phyloP scores from a whole-genome alignment of 2,329 filamentous ascomycete genomes.

The Fusarium sp. region DNA sequence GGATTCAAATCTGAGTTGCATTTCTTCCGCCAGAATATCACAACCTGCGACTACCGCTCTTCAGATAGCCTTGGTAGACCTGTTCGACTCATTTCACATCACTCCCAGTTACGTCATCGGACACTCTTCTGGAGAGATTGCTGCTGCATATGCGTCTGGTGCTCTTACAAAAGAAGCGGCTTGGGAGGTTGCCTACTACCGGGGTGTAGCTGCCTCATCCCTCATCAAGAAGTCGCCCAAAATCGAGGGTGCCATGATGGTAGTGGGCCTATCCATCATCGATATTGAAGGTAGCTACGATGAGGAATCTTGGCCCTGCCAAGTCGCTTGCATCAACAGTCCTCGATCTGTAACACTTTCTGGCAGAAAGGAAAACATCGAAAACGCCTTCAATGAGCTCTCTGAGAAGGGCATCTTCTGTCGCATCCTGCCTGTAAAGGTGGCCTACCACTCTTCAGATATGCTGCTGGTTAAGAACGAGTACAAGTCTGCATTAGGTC shows the following conservation, averaged over 20 bases:
- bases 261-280: conserved; percentile 52
- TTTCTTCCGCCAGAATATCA: conserved; percentile 55
- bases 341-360: conserved; percentile 60
- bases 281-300: conserved; percentile 50
- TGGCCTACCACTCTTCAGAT: conserved; percentile 61
- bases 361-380: conserved; percentile 53
- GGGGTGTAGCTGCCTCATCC: conserved; percentile 54
- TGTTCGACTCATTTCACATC: conserved; percentile 54
- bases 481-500: conserved; percentile 52
- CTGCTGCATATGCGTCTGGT: conserved; percentile 58
- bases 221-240: conserved; percentile 47
- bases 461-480: conserved; percentile 56
- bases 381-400: conserved; percentile 52
- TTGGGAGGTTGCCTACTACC: conserved; percentile 59
- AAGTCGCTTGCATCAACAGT: conserved; percentile 62
- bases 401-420: conserved; percentile 51
- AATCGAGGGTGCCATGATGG: conserved; percentile 59
- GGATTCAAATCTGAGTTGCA: conserved; percentile 40
- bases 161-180: conserved; percentile 55
- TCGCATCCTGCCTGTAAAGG: conserved; percentile 54
- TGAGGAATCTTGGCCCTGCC: conserved; percentile 38
- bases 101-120: conserved; percentile 55
- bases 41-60: conserved; percentile 60
- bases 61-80: conserved; percentile 59
- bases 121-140: conserved; percentile 63